phyloP scores from a whole-genome alignment of 345 rosid species.

The Salix suchowensis region DNA sequence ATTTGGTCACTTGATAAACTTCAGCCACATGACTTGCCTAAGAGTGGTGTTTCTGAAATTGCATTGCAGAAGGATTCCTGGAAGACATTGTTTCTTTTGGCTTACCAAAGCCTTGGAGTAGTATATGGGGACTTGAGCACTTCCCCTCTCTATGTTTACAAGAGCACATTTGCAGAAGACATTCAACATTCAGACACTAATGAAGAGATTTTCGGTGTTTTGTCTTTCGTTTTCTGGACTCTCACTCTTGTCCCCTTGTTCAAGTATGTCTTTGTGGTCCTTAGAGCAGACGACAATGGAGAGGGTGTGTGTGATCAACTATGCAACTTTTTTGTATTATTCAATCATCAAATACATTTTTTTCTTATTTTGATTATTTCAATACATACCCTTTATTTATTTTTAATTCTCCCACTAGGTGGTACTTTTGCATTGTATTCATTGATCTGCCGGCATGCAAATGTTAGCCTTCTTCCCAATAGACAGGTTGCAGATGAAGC shows the following conservation, averaged over 20 bases:
- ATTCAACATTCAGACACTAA: constrained; percentile 84
- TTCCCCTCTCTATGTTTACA: constrained; percentile 91
- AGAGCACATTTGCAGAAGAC: constrained; percentile 97
- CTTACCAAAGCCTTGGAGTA: constrained; percentile 97
- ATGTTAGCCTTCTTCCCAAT: constrained; percentile 91
- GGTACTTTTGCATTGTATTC: constrained; percentile 97
- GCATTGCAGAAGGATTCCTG: constrained; percentile 68
- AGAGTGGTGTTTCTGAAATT: neutral
- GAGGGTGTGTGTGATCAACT: constrained; percentile 51
- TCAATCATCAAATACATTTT: neutral
- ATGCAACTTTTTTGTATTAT: neutral
- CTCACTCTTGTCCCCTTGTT: constrained; percentile 86
- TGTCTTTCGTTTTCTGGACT: constrained; percentile 97
- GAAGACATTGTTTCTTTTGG: constrained; percentile 76
- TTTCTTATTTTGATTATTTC: neutral
- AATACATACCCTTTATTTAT: too few relatives aligned
- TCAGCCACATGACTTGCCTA: neutral
- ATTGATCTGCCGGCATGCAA: constrained; percentile 84
- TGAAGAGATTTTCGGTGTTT: constrained; percentile 92
- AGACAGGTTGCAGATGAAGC: constrained; percentile 90
- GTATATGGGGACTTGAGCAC: constrained; percentile 95
- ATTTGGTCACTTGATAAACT: neutral
- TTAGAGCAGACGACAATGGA: constrained; percentile 95
- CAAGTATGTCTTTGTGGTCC: constrained; percentile 94
- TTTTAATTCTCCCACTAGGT: constrained; percentile 40